Conservation (phyloP, 208 protist species). For the Trypanosoma boissoni region DNA sequence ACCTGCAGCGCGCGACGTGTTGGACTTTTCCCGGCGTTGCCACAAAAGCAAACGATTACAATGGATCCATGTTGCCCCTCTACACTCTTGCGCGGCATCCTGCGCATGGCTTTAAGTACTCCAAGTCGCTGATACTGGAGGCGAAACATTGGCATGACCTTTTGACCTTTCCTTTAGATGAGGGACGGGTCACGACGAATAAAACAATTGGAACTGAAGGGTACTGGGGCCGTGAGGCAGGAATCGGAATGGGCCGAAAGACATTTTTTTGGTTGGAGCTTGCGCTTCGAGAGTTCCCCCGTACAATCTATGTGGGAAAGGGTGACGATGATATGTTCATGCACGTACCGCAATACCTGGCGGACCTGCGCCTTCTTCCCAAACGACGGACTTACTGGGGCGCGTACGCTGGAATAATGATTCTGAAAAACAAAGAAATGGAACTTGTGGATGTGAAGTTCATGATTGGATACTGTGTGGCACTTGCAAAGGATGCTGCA, state of each 20-base stretch:
- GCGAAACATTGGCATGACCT: constrained; percentile 31
- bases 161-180: constrained; percentile 31
- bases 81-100: constrained; percentile 20
- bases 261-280: constrained; percentile 38
- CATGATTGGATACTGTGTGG: background rate
- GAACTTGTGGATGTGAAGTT: background rate
- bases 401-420: background rate
- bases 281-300: constrained; percentile 32
- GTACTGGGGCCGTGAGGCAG: constrained; percentile 28
- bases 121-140: constrained; percentile 35
- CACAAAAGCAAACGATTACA: constrained; percentile 32
- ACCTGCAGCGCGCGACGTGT: constrained; percentile 43
- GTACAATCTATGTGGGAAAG: constrained; percentile 39
- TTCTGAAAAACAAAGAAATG: background rate
- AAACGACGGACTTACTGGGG: constrained; percentile 8
- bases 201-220: constrained; percentile 14
- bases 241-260: constrained; percentile 44
- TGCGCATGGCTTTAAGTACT: constrained; percentile 18
- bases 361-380: constrained; percentile 29
- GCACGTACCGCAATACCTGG: constrained; percentile 51
- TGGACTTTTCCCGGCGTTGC: constrained; percentile 38
- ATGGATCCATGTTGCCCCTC: constrained; percentile 25
- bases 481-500: background rate
- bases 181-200: constrained; percentile 23
- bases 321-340: constrained; percentile 57